phyloP scores from a whole-genome alignment of 2,329 filamentous ascomycete genomes.

The Scedosporium boydii region DNA sequence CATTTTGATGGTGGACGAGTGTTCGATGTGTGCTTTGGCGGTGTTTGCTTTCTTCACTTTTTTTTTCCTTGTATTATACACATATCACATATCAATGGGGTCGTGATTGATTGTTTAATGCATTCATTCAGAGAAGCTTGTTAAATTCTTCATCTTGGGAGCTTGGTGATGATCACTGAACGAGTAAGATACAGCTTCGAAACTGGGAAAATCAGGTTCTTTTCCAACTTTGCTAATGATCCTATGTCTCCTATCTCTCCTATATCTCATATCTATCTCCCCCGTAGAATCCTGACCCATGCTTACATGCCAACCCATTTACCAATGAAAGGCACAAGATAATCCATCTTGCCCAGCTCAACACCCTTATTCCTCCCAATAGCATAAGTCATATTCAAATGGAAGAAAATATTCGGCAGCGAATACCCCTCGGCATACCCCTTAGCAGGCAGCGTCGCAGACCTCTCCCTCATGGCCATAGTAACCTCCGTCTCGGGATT shows the following conservation, averaged over 20 bases:
- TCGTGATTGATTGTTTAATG: not conserved
- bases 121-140: not conserved
- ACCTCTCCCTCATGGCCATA: conserved; percentile 20
- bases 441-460: conserved; percentile 14
- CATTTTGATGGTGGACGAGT: no score
- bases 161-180: no score
- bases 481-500: conserved; percentile 18
- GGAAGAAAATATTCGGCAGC: conserved; percentile 56
- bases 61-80: no score
- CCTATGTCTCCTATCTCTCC: not conserved
- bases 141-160: not conserved
- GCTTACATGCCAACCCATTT: conserved; percentile 12
- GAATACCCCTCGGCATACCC: conserved; percentile 38
- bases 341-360: conserved; percentile 52
- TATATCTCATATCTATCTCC: not conserved
- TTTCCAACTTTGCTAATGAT: not conserved
- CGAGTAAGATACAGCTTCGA: no score
- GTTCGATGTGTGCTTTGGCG: no score
- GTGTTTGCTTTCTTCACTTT: no score
- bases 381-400: conserved; percentile 47
- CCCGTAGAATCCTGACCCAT: no score
- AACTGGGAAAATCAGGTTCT: no score
- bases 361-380: conserved; percentile 54
- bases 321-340: conserved; percentile 25
- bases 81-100: no score